Base-by-base conservation (phyloP, 768 basidiomycete genomes). In the Paxillus ammoniavirescens region DNA sequence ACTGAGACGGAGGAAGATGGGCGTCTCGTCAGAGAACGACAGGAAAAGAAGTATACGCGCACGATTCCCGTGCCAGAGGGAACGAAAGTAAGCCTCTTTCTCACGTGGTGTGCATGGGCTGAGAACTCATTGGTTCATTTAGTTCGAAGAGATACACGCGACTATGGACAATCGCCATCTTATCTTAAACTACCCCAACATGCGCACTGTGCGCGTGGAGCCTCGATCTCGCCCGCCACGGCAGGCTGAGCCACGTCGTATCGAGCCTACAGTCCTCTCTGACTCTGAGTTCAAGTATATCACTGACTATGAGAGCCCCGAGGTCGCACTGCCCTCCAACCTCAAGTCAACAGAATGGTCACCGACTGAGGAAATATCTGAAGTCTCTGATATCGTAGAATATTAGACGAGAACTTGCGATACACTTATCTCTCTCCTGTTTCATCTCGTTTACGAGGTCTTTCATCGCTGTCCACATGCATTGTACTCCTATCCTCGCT, bases 121-220 rank as follows among this genome's bases (percentile, higher is more conserved):
- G 26, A 57, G 10, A 18, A 5, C 26, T 51, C 30, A 52, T 41
- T 18, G 30, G 2, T 40, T 26, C 41, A 9, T 53, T 37, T 55
- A 90, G 88, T 89, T 89, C 54, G 85, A 87, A 61, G 87, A 91
- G 63, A 78, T 91, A 52, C 80, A 77, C 45, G 86, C 86, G 6
- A 77, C 82, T 31, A 84, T 85, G 78, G 82, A 83, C 53, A 78
- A 78, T 54, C 78, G 78, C 56, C 76, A 74, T 53, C 76, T 91
- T 31, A 78, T 77, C 55, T 67, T 91, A 61, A 80, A 81, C 68
- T 88, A 89, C 59, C 88, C 88, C 51, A 70, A 70, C 55, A 70
- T 70, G 68, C 68, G 70, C 42, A 70, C 64, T 8, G 70, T 70
- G 49, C 68, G 68, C 38, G 68, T 70, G 37, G 70, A 70, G 21